These are phyloP conservation scores for Tolypocladium cylindrosporum DNA, from an alignment of 2,329 filamentous ascomycete species.

Conservation along the genomic window DNA sequence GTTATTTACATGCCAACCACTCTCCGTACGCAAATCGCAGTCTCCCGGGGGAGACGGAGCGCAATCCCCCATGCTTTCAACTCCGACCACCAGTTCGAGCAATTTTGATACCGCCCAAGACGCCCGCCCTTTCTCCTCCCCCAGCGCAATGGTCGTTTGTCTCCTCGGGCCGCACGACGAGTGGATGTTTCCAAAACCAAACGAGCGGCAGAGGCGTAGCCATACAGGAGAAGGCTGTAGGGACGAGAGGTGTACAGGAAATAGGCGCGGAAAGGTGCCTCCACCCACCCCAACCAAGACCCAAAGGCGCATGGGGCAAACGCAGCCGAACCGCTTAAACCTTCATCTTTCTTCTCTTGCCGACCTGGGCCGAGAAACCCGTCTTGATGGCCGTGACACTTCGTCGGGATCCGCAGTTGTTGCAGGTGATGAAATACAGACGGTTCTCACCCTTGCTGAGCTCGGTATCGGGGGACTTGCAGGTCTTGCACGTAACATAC, in stretches of 20 bases:
- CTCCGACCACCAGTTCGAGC: not conserved
- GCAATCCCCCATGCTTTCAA: not conserved
- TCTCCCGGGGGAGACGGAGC: not conserved
- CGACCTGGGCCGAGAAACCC: conserved; percentile 98
- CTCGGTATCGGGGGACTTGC: conserved; percentile 87
- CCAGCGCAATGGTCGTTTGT: not conserved
- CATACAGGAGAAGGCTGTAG: not conserved
- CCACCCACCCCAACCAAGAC: not conserved
- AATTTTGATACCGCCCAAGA: not conserved
- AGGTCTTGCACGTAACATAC: conserved; percentile 99
- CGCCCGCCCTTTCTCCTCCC: not conserved
- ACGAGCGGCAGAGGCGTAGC: not conserved
- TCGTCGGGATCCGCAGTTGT: conserved; percentile 67
- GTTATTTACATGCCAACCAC: conserved; percentile 6
- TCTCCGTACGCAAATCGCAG: not conserved
- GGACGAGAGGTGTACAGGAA: not conserved
- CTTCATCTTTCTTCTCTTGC: conserved; percentile 94
- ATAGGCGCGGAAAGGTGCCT: not conserved
- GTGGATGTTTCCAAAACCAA: not conserved
- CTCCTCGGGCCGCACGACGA: not conserved
- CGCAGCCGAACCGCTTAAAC: conserved; percentile 42
- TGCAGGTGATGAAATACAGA: conserved; percentile 98
- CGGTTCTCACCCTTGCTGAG: conserved; percentile 98
- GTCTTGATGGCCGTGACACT: conserved; percentile 98
- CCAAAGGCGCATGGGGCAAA: not conserved